A percentile compares a stretch with the other conserved stretches of the same genome.
Evolutionary conservation across 2,329 filamentous ascomycete genomes (phyloP).

Genomic region (Pyrenophora graminea): DNA sequence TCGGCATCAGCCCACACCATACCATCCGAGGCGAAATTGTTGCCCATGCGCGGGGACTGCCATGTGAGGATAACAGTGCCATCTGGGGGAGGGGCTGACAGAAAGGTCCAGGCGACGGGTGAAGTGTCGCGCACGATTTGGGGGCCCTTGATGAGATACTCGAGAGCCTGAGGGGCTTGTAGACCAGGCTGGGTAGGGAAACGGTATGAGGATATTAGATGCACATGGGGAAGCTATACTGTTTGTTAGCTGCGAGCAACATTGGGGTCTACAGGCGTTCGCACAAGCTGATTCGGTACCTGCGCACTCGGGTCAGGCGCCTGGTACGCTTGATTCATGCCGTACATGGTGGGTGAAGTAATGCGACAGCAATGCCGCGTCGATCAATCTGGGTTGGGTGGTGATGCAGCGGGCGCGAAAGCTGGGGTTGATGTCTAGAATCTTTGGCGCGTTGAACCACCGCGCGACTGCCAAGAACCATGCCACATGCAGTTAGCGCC

Average conservation of each 20-base stretch:
- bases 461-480: conserved; percentile 15
- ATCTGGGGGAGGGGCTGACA: conserved; percentile 75
- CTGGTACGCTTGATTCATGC: conserved; percentile 41
- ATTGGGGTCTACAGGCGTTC: conserved; percentile 18
- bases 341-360: conserved; percentile 34
- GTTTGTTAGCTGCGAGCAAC: conserved; percentile 23
- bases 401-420: conserved; percentile 25
- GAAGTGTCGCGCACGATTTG: conserved; percentile 82
- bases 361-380: conserved; percentile 36
- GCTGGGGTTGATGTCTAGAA: conserved; percentile 23
- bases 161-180: conserved; percentile 75
- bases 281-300: conserved; percentile 42
- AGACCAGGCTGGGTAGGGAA: conserved; percentile 76
- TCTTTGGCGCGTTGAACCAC: conserved; percentile 26
- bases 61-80: conserved; percentile 84
- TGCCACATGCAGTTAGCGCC: conserved; percentile 2
- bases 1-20: conserved; percentile 89
- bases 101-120: conserved; percentile 91
- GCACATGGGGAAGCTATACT: conserved; percentile 78
- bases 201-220: conserved; percentile 81
- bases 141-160: conserved; percentile 81
- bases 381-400: conserved; percentile 12
- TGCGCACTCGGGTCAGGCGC: conserved; percentile 41
- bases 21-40: conserved; percentile 85
- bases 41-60: conserved; percentile 74